Percentiles rank a stretch among this genome's conserved stretches.
These are phyloP conservation scores for Gyromitra esculenta DNA, from an alignment of 2,329 filamentous ascomycete genomes.

Conservation along the genomic window DNA sequence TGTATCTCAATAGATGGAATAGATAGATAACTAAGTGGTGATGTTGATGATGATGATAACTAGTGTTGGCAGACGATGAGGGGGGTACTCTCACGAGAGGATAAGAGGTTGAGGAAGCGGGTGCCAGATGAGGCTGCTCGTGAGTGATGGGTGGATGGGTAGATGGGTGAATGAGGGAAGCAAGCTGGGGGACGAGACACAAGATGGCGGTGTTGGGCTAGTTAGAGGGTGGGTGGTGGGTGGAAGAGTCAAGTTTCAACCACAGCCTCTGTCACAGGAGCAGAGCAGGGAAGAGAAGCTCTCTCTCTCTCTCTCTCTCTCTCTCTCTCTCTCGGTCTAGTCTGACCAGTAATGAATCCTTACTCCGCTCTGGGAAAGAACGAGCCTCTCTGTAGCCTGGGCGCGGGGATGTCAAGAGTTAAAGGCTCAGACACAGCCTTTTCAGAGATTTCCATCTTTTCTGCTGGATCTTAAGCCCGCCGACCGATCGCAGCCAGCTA, in stretches of 20 bases:
- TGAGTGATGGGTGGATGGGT: slow-evolving; percentile 13
- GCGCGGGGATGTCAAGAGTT: slow-evolving; percentile 3
- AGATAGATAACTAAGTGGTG: slow-evolving; percentile 33
- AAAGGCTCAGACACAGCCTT: not conserved
- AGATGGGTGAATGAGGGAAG: slow-evolving; percentile 7
- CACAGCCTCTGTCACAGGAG: slow-evolving; percentile 35
- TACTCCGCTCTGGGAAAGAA: slow-evolving; percentile 1
- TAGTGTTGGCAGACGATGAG: slow-evolving; percentile 22
- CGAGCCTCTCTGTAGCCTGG: slow-evolving; percentile 1
- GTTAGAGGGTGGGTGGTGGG: not conserved
- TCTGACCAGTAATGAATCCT: slow-evolving; percentile 9
- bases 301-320: too few species aligned
- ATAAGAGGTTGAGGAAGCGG: slow-evolving; percentile 33
- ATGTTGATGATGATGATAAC: slow-evolving; percentile 26
- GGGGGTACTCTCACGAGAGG: not conserved
- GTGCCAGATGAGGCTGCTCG: slow-evolving; percentile 32
- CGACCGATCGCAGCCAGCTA: slow-evolving; percentile 8
- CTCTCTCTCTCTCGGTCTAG: too few species aligned
- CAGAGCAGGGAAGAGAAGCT: not conserved
- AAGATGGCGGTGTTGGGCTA: not conserved
- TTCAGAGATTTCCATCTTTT: slow-evolving; percentile 14
- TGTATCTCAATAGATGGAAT: slow-evolving; percentile 17
- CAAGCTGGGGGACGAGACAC: slow-evolving; percentile 35
- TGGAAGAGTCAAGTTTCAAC: slow-evolving; percentile 47
- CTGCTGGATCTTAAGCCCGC: slow-evolving; percentile 13